Evolutionary conservation across 177 flowering plant genomes (phyloP).

Genomic region (Telopea speciosissima): DNA sequence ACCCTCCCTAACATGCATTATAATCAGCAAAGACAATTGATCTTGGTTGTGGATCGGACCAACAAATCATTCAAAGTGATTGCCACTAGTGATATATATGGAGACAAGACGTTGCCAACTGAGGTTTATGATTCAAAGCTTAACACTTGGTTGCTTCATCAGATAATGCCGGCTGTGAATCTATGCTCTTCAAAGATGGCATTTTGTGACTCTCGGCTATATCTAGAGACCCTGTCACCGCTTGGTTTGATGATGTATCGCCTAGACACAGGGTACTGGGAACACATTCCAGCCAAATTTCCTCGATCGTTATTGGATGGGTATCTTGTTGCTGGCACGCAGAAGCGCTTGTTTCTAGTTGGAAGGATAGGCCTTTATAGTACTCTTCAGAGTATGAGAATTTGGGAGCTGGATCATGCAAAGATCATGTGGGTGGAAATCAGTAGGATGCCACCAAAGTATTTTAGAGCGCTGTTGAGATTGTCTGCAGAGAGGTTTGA

Average conservation of each 20-base stretch:
- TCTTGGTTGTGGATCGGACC: conserved; percentile 75
- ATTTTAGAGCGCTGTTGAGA: conserved; percentile 73
- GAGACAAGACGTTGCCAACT: conserved; percentile 77
- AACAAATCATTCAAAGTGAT: conserved; percentile 72
- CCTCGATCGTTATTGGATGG: conserved; percentile 90
- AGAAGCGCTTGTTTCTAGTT: conserved; percentile 79
- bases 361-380: conserved; percentile 90
- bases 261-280: conserved; percentile 76
- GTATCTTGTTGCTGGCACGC: conserved; percentile 82
- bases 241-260: conserved; percentile 89
- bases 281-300: conserved; percentile 87
- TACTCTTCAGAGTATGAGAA: conserved; percentile 59
- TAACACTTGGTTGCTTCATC: conserved; percentile 72
- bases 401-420: conserved; percentile 70
- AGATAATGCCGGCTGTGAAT: conserved; percentile 85
- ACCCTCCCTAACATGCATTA: conserved; percentile 80
- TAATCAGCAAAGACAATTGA: conserved; percentile 86
- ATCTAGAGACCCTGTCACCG: conserved; percentile 86
- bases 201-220: conserved; percentile 76
- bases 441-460: conserved; percentile 84
- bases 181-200: conserved; percentile 97
- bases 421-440: conserved; percentile 71
- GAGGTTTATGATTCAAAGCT: conserved; percentile 87
- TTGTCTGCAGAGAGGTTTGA: conserved; percentile 94
- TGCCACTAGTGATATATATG: conserved; percentile 85